Conservation (phyloP, 371 early-diverging fungal species). For the Chytridium lagenaria region DNA sequence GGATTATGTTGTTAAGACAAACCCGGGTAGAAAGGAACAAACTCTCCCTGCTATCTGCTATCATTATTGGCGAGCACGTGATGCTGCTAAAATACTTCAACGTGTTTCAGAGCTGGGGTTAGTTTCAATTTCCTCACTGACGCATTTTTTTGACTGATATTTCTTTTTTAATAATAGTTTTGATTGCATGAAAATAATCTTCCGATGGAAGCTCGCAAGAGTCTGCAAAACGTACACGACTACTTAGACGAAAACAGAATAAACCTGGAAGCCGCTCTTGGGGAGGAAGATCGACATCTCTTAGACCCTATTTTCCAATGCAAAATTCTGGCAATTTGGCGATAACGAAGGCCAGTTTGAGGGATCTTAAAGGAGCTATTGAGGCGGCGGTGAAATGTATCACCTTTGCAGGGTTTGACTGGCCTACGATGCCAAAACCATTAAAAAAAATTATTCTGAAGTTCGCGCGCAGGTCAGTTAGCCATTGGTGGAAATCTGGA, state of each 20-base stretch:
- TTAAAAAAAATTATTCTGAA: background rate
- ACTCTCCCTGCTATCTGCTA: background rate
- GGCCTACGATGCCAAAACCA: background rate
- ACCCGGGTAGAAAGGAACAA: background rate
- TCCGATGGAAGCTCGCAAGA: background rate
- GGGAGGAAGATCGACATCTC: background rate
- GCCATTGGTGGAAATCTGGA: background rate
- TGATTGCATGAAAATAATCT: background rate
- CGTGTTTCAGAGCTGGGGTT: background rate
- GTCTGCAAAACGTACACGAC: background rate
- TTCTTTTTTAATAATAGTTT: background rate
- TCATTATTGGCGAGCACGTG: background rate
- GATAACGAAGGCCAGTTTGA: background rate
- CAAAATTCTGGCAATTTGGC: slow-evolving; percentile 1
- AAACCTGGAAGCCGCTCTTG: too few relatives aligned
- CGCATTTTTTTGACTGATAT: background rate
- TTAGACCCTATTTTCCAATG: background rate
- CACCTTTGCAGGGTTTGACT: background rate
- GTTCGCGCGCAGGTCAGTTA: too few relatives aligned
- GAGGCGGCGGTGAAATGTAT: background rate
- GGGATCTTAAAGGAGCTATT: background rate
- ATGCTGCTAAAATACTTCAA: background rate
- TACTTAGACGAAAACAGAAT: background rate
- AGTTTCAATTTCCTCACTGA: background rate
- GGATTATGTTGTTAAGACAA: background rate